Conservation (phyloP, 257 asterid genomes). For the Mentha longifolia region DNA sequence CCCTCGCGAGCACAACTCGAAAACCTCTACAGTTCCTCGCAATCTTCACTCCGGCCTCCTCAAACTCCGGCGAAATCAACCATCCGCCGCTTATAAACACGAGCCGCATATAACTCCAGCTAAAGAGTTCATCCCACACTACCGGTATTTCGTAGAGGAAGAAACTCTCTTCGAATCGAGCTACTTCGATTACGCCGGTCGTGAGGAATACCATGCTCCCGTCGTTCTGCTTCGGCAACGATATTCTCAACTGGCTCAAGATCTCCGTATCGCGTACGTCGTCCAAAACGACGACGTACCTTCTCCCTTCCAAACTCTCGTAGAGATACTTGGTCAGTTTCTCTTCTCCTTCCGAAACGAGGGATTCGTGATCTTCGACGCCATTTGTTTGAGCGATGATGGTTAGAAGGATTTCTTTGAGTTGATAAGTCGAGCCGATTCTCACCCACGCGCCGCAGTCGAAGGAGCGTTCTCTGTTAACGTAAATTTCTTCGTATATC, state of each 20-base stretch:
- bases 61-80: background rate
- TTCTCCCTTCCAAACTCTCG: background rate
- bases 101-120: constrained; percentile 13
- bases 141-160: background rate
- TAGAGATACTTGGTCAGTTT: background rate
- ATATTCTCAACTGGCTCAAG: background rate
- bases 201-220: constrained; percentile 26
- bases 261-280: background rate
- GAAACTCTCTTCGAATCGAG: background rate
- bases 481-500: background rate
- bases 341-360: background rate
- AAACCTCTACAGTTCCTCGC: constrained; percentile 38
- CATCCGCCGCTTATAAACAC: background rate
- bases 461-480: too few species aligned
- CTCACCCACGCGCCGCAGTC: background rate
- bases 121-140: constrained; percentile 11
- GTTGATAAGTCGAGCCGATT: background rate
- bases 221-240: background rate
- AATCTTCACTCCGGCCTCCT: constrained; percentile 28
- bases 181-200: constrained; percentile 13
- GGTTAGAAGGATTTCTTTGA: too few species aligned
- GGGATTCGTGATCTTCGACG: too few species aligned
- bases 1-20: constrained; percentile 28
- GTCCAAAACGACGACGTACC: too few species aligned
- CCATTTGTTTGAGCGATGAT: constrained; percentile 1